phyloP scores from a whole-genome alignment of 169 alveolate genomes.

The Eimeria sp. region DNA sequence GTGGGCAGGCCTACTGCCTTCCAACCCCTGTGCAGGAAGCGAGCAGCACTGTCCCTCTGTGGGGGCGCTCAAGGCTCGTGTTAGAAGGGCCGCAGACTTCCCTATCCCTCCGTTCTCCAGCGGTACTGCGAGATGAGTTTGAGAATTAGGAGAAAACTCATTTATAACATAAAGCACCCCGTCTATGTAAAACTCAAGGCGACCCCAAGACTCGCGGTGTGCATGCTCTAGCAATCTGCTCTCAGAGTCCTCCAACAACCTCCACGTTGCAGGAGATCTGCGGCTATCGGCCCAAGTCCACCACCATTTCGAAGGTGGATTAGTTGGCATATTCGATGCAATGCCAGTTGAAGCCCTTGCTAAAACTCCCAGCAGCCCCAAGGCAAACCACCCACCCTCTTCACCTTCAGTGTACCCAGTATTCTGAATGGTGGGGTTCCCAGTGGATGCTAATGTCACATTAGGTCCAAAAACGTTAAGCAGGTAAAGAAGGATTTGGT shows the following conservation, averaged over 20 bases:
- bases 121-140: not conserved
- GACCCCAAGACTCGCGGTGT: conserved; percentile 36
- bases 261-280: not conserved
- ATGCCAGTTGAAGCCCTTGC: not conserved
- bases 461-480: not conserved
- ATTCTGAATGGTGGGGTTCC: not conserved
- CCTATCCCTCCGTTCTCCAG: not conserved
- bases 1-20: not conserved
- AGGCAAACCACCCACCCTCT: not conserved
- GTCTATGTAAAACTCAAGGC: conserved; percentile 15
- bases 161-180: not conserved
- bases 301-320: not conserved
- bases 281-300: not conserved
- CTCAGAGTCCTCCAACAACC: conserved; percentile 13
- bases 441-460: not conserved
- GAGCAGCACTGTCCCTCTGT: not conserved
- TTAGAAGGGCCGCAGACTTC: not conserved
- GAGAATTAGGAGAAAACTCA: not conserved
- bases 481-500: not conserved
- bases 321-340: not conserved
- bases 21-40: not conserved
- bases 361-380: not conserved
- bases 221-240: conserved; percentile 16
- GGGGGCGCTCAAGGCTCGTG: not conserved
- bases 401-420: not conserved